phyloP scores from a whole-genome alignment of 352 stramenopile genomes.

The Pythium oligandrum region DNA sequence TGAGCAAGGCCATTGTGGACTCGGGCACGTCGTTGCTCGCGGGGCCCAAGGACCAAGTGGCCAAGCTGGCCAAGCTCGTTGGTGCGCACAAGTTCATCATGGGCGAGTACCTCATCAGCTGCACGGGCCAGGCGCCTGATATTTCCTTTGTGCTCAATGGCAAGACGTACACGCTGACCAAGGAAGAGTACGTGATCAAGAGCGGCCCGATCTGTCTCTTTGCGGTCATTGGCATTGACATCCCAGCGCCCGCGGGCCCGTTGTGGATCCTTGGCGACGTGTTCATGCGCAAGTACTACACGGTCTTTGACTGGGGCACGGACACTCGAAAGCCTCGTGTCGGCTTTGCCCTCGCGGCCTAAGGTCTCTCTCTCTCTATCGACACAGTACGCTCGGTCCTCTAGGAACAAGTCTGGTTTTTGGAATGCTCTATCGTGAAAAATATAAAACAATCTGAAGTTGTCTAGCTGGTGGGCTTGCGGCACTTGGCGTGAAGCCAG shows the following conservation, averaged over 20 bases:
- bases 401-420: too few relatives aligned
- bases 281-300: constrained; percentile 96
- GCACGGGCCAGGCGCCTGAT: constrained; percentile 80
- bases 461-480: constrained; percentile 26
- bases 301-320: constrained; percentile 89
- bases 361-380: constrained; percentile 8
- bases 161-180: constrained; percentile 88
- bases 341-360: constrained; percentile 78
- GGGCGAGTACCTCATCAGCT: constrained; percentile 96
- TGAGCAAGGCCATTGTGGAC: constrained; percentile 91
- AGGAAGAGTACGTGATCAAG: constrained; percentile 93
- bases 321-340: constrained; percentile 72
- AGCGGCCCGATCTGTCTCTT: constrained; percentile 90
- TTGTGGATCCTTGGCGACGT: constrained; percentile 91
- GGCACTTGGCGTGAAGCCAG: constrained; percentile 73
- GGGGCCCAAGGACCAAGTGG: constrained; percentile 88
- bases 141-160: constrained; percentile 92
- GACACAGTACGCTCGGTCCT: too few relatives aligned
- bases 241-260: constrained; percentile 70
- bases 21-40: constrained; percentile 95
- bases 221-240: constrained; percentile 95
- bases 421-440: too few relatives aligned
- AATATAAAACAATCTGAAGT: too few relatives aligned
- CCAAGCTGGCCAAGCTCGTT: constrained; percentile 75
- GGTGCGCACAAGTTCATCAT: constrained; percentile 91